Percentiles rank a stretch among this genome's conserved stretches.
Evolutionary conservation across 805 yeast species (phyloP).

Genomic region (Cephaloascus fragrans): DNA sequence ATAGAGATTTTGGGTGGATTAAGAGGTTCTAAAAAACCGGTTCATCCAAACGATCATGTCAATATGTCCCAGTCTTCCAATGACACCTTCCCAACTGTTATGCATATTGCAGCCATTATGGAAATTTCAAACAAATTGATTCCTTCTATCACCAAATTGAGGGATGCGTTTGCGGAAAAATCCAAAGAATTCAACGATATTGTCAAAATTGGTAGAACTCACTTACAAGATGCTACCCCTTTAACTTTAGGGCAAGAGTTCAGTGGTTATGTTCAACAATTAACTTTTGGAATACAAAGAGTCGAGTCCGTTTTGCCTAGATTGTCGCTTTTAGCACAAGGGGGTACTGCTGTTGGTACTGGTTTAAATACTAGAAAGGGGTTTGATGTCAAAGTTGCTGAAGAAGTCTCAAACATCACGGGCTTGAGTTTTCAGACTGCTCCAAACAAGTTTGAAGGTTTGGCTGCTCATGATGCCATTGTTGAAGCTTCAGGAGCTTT

Average conservation of each 20-base stretch:
- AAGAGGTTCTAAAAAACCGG: constrained; percentile 25
- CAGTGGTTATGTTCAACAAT: constrained; percentile 27
- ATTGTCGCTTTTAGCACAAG: constrained; percentile 25
- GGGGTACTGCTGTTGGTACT: constrained; percentile 33
- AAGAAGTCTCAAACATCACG: constrained; percentile 20
- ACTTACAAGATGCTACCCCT: constrained; percentile 30
- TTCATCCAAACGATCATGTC: constrained; percentile 29
- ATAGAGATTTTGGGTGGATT: constrained; percentile 27
- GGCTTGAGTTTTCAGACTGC: constrained; percentile 24
- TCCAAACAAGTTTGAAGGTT: constrained; percentile 29
- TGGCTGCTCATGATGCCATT: constrained; percentile 29
- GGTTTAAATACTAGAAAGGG: constrained; percentile 27
- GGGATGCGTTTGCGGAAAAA: constrained; percentile 20
- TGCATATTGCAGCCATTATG: constrained; percentile 30
- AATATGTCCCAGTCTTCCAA: constrained; percentile 29
- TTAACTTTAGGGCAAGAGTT: constrained; percentile 30
- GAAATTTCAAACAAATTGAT: constrained; percentile 18
- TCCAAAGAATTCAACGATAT: constrained; percentile 20
- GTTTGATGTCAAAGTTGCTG: constrained; percentile 24
- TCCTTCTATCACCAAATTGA: constrained; percentile 22
- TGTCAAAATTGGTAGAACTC: constrained; percentile 30
- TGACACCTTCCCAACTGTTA: constrained; percentile 30
- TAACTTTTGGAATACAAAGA: constrained; percentile 23
- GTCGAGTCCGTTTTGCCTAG: constrained; percentile 21
- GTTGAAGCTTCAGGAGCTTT: constrained; percentile 30